phyloP scores from a whole-genome alignment of 306 rosid species.

The Sicyos edulis region DNA sequence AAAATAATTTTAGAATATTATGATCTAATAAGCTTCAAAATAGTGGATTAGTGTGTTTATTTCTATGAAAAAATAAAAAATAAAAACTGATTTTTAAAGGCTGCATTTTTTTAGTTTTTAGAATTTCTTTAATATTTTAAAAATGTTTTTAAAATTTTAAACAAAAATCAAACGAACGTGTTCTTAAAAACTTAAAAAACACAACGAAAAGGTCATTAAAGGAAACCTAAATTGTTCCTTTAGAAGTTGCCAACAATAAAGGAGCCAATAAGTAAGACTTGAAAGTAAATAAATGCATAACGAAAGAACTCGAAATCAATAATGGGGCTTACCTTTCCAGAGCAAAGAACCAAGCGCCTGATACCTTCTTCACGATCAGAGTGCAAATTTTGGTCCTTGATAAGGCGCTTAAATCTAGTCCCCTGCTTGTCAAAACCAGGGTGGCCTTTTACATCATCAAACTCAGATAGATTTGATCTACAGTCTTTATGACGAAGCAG shows the following conservation, averaged over 20 bases:
- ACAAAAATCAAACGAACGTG: too few species aligned
- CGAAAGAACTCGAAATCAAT: background rate
- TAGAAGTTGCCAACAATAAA: background rate
- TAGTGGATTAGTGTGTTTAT: too few species aligned
- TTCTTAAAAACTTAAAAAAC: too few species aligned
- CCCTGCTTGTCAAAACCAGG: conserved; percentile 98
- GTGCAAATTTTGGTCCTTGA: conserved; percentile 75
- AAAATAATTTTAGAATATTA: too few species aligned
- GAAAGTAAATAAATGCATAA: background rate
- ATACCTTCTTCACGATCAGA: conserved; percentile 74
- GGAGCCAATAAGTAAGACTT: conserved; percentile 1
- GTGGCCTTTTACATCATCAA: conserved; percentile 95
- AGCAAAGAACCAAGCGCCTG: conserved; percentile 82
- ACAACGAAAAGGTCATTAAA: too few species aligned
- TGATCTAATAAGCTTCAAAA: too few species aligned
- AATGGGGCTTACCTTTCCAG: conserved; percentile 72
- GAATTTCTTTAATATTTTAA: too few species aligned
- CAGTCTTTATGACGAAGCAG: conserved; percentile 89
- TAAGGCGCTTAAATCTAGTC: conserved; percentile 94
- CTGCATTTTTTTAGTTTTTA: too few species aligned
- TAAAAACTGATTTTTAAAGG: too few species aligned
- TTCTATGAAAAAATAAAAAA: too few species aligned
- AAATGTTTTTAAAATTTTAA: too few species aligned
- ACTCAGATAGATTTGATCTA: conserved; percentile 81
- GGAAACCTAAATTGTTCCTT: background rate